Evolutionary conservation across 78 protist genomes (phyloP).

Genomic region (Planoprotostelium fungivorum): DNA sequence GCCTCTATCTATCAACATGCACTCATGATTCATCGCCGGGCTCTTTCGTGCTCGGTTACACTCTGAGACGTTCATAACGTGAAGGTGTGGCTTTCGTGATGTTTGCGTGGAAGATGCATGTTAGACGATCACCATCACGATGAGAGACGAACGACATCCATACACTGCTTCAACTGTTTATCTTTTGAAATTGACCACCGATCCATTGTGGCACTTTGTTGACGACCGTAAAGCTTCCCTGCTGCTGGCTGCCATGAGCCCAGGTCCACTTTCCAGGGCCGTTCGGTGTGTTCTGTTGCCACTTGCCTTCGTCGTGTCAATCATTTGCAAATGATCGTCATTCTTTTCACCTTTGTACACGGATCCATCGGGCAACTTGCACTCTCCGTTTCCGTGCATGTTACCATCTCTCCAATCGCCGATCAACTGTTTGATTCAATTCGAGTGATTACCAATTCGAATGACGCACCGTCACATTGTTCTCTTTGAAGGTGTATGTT

Average conservation of each 20-base stretch:
- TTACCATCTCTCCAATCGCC: slow-evolving; percentile 5
- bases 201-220: neutral
- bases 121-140: too few relatives aligned
- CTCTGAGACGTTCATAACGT: too few relatives aligned
- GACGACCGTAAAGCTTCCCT: neutral
- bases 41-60: too few relatives aligned
- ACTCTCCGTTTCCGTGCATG: slow-evolving; percentile 1
- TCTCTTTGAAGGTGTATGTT: neutral
- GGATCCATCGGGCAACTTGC: slow-evolving; percentile 4
- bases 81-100: too few relatives aligned
- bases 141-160: too few relatives aligned
- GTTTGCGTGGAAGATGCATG: too few relatives aligned
- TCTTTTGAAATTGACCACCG: neutral
- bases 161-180: too few relatives aligned
- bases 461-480: neutral
- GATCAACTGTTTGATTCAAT: neutral
- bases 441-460: neutral
- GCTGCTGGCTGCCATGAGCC: neutral
- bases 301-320: neutral
- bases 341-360: neutral
- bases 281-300: neutral
- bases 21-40: too few relatives aligned
- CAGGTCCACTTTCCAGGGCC: neutral
- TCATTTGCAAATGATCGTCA: neutral
- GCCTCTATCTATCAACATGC: too few relatives aligned